Conservation (phyloP, 352 stramenopile genomes). For the Phytophthora capsici region DNA sequence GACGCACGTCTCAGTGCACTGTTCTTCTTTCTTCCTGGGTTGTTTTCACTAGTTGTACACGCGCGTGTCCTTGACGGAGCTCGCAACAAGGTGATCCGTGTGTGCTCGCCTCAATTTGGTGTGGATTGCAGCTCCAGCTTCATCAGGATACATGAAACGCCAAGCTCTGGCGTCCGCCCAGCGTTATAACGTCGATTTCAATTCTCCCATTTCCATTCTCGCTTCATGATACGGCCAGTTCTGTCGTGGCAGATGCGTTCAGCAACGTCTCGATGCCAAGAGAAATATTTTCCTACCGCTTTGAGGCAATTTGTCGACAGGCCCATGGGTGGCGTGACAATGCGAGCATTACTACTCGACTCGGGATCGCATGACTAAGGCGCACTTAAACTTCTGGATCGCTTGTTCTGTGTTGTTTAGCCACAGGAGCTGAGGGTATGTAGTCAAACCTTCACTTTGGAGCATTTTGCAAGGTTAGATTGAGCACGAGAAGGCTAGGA, state of each 20-base stretch:
- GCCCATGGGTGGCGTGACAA: not conserved
- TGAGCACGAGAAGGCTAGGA: not conserved
- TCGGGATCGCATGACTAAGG: not conserved
- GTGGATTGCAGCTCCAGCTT: slow-evolving; percentile 6
- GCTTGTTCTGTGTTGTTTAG: not conserved
- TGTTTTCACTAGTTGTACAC: too few species aligned
- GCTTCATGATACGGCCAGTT: not conserved
- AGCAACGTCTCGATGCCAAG: not conserved
- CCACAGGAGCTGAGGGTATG: not conserved
- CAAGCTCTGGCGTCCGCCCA: not conserved
- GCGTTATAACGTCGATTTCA: not conserved
- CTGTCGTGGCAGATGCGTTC: not conserved
- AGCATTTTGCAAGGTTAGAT: not conserved
- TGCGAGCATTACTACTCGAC: not conserved
- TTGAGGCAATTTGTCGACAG: not conserved
- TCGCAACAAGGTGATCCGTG: slow-evolving; percentile 9
- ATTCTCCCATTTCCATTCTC: not conserved
- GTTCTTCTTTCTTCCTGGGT: too few species aligned
- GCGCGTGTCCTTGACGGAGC: not conserved
- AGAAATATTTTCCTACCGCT: slow-evolving; percentile 20
- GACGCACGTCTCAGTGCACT: too few species aligned
- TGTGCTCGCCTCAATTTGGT: slow-evolving; percentile 15
- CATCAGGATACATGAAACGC: slow-evolving; percentile 11
- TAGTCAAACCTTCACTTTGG: too few species aligned
- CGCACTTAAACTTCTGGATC: not conserved